These are phyloP conservation scores for Wickerhamomyces xylosicus DNA, from an alignment of 805 yeast genomes.

Conservation along the genomic window DNA sequence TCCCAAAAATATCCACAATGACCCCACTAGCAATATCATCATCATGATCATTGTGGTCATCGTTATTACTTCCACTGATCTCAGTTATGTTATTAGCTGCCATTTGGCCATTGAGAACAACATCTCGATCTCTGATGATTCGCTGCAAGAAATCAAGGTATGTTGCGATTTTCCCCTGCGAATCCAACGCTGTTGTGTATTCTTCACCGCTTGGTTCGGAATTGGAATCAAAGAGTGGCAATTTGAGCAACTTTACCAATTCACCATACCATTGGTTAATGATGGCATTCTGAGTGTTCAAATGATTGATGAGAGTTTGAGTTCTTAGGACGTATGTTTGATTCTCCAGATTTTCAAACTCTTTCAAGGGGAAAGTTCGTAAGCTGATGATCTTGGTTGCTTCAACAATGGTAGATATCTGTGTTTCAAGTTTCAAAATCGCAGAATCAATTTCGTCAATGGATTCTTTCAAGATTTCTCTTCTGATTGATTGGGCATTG, in stretches of 20 bases:
- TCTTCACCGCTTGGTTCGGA: slow-evolving; percentile 41
- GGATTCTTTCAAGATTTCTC: slow-evolving; percentile 32
- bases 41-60: too few species aligned
- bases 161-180: slow-evolving; percentile 61
- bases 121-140: slow-evolving; percentile 34
- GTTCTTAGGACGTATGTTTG: slow-evolving; percentile 9
- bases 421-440: slow-evolving; percentile 2
- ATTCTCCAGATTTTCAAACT: slow-evolving; percentile 4
- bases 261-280: slow-evolving; percentile 43
- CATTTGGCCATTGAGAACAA: slow-evolving; percentile 20
- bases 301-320: slow-evolving; percentile 17
- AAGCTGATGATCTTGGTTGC: neutral
- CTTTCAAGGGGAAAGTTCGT: neutral
- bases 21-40: too few species aligned
- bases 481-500: slow-evolving; percentile 53
- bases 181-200: slow-evolving; percentile 61
- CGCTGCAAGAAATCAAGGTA: slow-evolving; percentile 45
- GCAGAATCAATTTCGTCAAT: slow-evolving; percentile 11
- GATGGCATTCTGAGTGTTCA: slow-evolving; percentile 41
- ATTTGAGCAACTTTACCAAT: slow-evolving; percentile 31
- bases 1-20: too few species aligned
- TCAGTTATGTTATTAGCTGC: neutral
- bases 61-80: too few species aligned
- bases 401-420: too few species aligned
- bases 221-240: slow-evolving; percentile 41